A percentile compares a stretch with the other conserved stretches of the same genome.
Evolutionary conservation across 352 stramenopile genomes (phyloP).

Genomic region (Globisporangium canariense): DNA sequence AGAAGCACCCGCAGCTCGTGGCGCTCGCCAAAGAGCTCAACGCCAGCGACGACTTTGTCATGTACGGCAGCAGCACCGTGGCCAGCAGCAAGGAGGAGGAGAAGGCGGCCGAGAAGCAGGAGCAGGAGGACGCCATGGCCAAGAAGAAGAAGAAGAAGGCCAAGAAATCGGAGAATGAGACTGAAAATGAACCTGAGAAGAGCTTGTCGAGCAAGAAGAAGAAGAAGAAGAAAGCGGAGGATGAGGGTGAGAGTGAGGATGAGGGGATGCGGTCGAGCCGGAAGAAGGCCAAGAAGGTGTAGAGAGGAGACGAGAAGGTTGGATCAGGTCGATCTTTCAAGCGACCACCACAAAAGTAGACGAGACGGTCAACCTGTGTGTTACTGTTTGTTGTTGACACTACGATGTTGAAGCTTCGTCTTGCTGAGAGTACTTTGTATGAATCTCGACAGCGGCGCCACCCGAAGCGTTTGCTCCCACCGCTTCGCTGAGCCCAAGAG

Average conservation of each 20-base stretch:
- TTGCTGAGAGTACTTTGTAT: no score
- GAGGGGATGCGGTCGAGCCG: constrained; percentile 9
- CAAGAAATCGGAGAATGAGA: constrained; percentile 20
- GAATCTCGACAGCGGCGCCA: no score
- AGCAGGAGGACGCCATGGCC: not conserved
- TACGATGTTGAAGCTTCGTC: no score
- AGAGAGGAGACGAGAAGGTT: constrained; percentile 15
- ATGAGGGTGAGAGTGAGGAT: constrained; percentile 3
- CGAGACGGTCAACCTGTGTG: no score
- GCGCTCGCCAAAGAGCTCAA: constrained; percentile 82
- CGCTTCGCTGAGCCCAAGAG: no score
- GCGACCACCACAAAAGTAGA: no score
- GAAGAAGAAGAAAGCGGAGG: constrained; percentile 38
- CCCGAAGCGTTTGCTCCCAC: no score
- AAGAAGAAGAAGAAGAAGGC: constrained; percentile 27
- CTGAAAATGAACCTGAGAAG: constrained; percentile 6
- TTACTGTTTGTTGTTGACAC: no score
- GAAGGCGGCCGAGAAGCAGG: constrained; percentile 3
- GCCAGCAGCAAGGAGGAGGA: constrained; percentile 6
- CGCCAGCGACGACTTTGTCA: constrained; percentile 83
- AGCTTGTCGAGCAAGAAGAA: constrained; percentile 28
- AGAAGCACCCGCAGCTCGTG: constrained; percentile 81
- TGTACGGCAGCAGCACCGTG: constrained; percentile 47
- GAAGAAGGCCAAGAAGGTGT: constrained; percentile 27
- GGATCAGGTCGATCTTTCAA: not conserved